Base-by-base conservation (phyloP, 2,329 filamentous ascomycete genomes). In the Phaeophleospora eucalypticola region DNA sequence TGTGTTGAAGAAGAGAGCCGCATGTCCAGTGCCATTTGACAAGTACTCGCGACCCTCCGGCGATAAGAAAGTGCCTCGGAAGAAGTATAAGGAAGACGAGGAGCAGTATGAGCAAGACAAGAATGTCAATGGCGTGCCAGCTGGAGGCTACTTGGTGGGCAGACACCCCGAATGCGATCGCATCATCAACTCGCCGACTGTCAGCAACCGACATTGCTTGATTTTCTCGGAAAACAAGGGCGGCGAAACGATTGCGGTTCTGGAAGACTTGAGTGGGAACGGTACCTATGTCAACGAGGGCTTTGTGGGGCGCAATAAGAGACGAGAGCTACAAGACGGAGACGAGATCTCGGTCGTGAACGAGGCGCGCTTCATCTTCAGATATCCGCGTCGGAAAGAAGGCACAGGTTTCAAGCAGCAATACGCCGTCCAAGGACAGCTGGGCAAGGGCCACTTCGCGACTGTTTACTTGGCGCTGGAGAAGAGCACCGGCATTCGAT, bases 201-300 rank as follows among this genome's bases (percentile, higher is more conserved):
- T 96, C 36, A 96, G 90, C 15, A 97, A 97, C 64, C 80, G 90
- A 3, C 87, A 90, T 67, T 88, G 84, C 54, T 70, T 87, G 7
- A 57, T 88, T 1, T 87, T 86, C 60, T 75, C 73, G 41, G 78
- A 84, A 63, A 81, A 78, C 55, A 78, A 74, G 53, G 71, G 73
- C 41, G 79, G 81, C 27, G 74, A 76, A 52, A 64, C 74, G 1
- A 69, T 82, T 35, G 91, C 89, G 7, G 79, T 97, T 10, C 69
- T 98, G 4, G 90, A 98, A 66, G 93, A 98, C 66, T 72, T 97
- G 16, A 98, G 93, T 4, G 93, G 84, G 64, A 98, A 98, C 65
- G 93, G 93, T 41, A 98, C 94, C 0, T 98, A 90, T 64, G 85
- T 98, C 59, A 97, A 97, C 62, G 89, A 96, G 59, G 85, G 84